phyloP scores from a whole-genome alignment of 2,329 filamentous ascomycete species.

The Colletotrichum nymphaeae region DNA sequence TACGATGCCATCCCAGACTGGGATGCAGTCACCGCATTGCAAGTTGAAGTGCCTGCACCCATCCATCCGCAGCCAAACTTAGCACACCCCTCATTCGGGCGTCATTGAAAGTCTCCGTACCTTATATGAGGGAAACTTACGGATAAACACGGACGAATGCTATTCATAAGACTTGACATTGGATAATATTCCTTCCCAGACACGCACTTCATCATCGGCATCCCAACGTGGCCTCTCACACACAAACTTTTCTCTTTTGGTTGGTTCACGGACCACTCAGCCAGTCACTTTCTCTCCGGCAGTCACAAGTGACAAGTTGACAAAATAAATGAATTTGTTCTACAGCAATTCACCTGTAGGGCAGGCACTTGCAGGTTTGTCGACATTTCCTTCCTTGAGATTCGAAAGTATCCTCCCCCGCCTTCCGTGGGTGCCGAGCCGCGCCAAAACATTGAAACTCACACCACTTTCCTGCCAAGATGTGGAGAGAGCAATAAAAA shows the following conservation, averaged over 20 bases:
- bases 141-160: slow-evolving; percentile 14
- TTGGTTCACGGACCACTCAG: background rate
- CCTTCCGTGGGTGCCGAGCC: background rate
- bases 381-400: no score
- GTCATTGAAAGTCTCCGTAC: slow-evolving; percentile 23
- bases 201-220: no score
- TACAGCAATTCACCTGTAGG: background rate
- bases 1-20: background rate
- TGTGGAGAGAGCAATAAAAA: slow-evolving; percentile 31
- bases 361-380: background rate
- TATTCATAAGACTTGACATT: slow-evolving; percentile 16
- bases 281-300: background rate
- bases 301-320: background rate
- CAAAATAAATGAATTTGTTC: background rate
- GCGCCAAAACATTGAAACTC: slow-evolving; percentile 6
- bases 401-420: background rate
- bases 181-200: background rate
- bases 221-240: background rate
- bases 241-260: background rate
- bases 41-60: slow-evolving; percentile 2
- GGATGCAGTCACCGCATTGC: background rate
- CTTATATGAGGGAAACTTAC: slow-evolving; percentile 5
- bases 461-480: slow-evolving; percentile 26
- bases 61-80: background rate
- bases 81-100: background rate